Evolutionary conservation across 169 alveolate genomes (phyloP).

Genomic region (Perkinsus olseni): DNA sequence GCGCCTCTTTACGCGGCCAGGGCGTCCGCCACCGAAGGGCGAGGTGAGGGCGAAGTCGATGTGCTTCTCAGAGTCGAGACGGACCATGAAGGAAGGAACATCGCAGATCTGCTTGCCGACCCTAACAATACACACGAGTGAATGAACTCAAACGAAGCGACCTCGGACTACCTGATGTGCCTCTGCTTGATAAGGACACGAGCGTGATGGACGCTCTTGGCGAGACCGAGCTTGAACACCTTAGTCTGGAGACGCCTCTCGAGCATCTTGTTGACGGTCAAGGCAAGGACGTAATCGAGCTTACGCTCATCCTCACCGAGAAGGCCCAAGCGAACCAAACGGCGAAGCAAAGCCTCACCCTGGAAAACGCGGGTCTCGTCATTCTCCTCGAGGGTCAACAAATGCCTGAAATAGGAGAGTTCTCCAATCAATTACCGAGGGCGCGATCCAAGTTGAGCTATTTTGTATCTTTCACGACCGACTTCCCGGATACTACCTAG

Average conservation of each 20-base stretch:
- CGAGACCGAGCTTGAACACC: conserved; percentile 90
- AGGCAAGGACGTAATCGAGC: conserved; percentile 96
- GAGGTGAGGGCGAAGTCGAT: conserved; percentile 92
- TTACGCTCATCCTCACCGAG: conserved; percentile 90
- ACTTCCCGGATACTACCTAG: conserved; percentile 56
- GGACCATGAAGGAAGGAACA: conserved; percentile 97
- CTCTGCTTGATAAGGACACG: conserved; percentile 95
- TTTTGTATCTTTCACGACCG: no score
- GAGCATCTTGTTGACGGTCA: conserved; percentile 91
- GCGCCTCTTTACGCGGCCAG: conserved; percentile 93
- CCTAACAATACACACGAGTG: conserved; percentile 32
- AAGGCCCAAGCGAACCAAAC: conserved; percentile 97
- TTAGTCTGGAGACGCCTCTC: conserved; percentile 98
- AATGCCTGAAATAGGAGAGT: conserved; percentile 39
- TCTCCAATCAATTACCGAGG: no score
- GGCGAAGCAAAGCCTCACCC: conserved; percentile 92
- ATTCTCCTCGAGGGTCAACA: conserved; percentile 93
- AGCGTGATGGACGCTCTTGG: conserved; percentile 98
- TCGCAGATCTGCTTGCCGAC: conserved; percentile 96
- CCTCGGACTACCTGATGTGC: conserved; percentile 65
- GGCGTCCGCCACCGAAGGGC: conserved; percentile 92
- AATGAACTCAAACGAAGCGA: neutral
- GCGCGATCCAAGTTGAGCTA: no score
- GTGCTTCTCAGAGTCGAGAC: conserved; percentile 96
- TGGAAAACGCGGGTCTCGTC: conserved; percentile 92